Evolutionary conservation across 495 filamentous ascomycete species (phyloP), one percentile per base, ranked within the genome.

Genomic region (Talaromyces thailandensis): DNA sequence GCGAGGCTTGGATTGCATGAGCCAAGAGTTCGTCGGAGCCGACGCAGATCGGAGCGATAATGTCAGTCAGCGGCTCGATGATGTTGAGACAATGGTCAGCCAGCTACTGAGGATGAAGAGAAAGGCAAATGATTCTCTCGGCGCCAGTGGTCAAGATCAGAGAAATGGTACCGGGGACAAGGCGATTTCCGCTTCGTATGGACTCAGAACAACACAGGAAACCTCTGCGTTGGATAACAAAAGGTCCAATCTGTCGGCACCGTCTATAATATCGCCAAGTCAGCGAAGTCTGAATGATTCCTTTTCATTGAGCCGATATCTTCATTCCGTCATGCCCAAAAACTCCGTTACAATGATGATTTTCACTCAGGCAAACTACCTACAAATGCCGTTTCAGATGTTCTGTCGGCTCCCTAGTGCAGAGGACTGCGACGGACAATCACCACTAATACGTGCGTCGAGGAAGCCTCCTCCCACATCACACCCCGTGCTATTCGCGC

Each of bases 401-500:
- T 51, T 51, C 7, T 25, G 48, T 5, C 23, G 21, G 18, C 48
- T 25, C 2, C n/a, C n/a, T 8, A 11, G 5, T 25, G 6, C 48
- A 24, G 18, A 51, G 18, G 11, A 16, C 11, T 6, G 14, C 14
- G 35, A 40, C 14, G 35, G 2, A 40, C 12, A 14, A 40, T 40
- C 35, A 40, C 35, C 35, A 40, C 35, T 40, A 4, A 9, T 40
- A 16, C 35, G 14, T 40, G 35, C 35, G 14, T 37, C 11, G 2
- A 32, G 8, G 25, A 37, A 52, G 31, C 71, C 75, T 4, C 62
- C 75, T 8, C 52, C 63, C 12, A 70, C 73, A 6, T 69, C 71
- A 52, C 77, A 81, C 63, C 81, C 81, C 0, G 67, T 73, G 21
- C 45, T 76, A 2, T 70, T 83, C 14, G 79, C 80, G 16, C 75